phyloP scores from a whole-genome alignment of 2,329 filamentous ascomycete genomes.

The Neopestalotiopsis rosae region DNA sequence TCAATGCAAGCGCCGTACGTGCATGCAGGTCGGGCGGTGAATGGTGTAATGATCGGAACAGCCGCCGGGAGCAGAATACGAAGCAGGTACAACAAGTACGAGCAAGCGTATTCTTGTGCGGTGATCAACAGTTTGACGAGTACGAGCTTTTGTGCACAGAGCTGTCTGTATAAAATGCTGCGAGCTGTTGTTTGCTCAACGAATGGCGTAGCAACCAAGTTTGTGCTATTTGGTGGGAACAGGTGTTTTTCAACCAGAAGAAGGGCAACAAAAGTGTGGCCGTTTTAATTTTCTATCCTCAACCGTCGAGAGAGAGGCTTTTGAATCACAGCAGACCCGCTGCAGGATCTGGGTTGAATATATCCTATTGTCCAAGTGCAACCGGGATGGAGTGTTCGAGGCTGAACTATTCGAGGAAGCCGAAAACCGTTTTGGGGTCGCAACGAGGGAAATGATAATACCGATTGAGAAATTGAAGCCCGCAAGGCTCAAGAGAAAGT shows the following conservation, averaged over 20 bases:
- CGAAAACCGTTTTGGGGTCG: not conserved
- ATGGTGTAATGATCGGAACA: slow-evolving; percentile 3
- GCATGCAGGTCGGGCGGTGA: not conserved
- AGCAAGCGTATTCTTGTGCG: not conserved
- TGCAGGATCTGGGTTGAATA: slow-evolving; percentile 18
- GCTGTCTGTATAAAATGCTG: not conserved
- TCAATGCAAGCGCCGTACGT: not conserved
- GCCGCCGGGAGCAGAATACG: slow-evolving; percentile 8
- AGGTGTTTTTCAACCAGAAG: not conserved
- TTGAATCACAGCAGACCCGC: slow-evolving; percentile 10
- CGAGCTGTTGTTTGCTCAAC: not conserved
- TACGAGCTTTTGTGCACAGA: slow-evolving; percentile 4
- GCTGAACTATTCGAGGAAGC: not conserved
- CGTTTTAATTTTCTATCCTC: not conserved
- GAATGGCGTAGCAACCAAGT: not conserved
- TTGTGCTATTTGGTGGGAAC: not conserved
- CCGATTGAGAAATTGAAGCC: not conserved
- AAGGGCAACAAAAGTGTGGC: not conserved
- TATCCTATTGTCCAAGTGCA: not conserved
- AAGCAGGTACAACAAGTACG: not conserved
- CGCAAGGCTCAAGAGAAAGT: not conserved
- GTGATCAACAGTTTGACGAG: not conserved
- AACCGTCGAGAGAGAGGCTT: not conserved
- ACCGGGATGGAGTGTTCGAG: not conserved
- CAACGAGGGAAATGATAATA: not conserved